Evolutionary conservation across 768 basidiomycete species (phyloP).

Genomic region (Leccinum barrowsii): DNA sequence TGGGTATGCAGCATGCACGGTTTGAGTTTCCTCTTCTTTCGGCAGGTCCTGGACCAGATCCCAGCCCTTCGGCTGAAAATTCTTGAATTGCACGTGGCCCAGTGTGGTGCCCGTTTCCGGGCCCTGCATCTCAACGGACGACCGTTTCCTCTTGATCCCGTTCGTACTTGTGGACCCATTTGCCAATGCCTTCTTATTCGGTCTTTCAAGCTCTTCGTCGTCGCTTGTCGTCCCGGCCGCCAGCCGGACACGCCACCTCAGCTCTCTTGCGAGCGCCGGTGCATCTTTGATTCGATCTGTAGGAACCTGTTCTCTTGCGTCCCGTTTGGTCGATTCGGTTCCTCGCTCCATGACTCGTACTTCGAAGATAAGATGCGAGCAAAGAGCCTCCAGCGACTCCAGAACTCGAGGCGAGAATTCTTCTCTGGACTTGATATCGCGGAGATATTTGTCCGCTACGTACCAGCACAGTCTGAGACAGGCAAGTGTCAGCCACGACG

Average conservation of each 20-base stretch:
- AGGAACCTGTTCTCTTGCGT: conserved; percentile 80
- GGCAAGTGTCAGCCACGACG: conserved; percentile 1
- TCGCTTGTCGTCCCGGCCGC: conserved; percentile 63
- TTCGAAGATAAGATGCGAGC: conserved; percentile 79
- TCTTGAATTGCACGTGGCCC: conserved; percentile 43
- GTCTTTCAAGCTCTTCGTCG: conserved; percentile 47
- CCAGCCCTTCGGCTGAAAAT: conserved; percentile 71
- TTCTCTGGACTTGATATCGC: conserved; percentile 61
- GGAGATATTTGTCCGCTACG: conserved; percentile 75
- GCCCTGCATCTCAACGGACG: conserved; percentile 18
- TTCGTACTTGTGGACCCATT: conserved; percentile 26
- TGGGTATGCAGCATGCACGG: conserved; percentile 38
- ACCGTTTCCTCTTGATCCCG: conserved; percentile 40
- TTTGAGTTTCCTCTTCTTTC: conserved; percentile 39
- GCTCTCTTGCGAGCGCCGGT: conserved; percentile 73
- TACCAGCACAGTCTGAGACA: conserved; percentile 80
- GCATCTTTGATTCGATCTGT: conserved; percentile 79
- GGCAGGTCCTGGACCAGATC: conserved; percentile 46
- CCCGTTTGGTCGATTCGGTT: conserved; percentile 66
- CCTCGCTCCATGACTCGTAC: conserved; percentile 68
- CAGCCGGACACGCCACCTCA: conserved; percentile 76
- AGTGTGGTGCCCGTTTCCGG: conserved; percentile 10
- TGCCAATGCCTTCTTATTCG: conserved; percentile 23
- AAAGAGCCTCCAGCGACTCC: conserved; percentile 64
- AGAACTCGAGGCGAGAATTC: conserved; percentile 60